A percentile compares a stretch with the other conserved stretches of the same genome.
phyloP scores from a whole-genome alignment of 2,329 filamentous ascomycete species.

The Bipolaris zeicola region DNA sequence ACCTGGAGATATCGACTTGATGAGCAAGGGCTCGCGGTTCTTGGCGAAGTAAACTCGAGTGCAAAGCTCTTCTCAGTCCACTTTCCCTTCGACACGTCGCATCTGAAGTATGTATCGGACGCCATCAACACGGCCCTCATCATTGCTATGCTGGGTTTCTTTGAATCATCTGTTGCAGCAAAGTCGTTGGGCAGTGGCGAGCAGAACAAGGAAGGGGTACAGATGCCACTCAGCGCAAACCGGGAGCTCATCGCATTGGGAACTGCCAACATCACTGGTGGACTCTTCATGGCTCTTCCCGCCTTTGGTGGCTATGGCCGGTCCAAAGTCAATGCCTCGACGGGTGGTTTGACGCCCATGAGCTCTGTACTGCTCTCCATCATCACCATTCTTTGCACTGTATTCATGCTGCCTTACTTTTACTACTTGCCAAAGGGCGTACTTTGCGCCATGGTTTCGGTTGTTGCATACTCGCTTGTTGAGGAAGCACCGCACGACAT shows the following conservation, averaged over 20 bases:
- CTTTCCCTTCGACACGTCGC: constrained; percentile 78
- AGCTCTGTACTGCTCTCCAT: constrained; percentile 85
- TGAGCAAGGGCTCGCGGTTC: constrained; percentile 75
- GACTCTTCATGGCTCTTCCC: constrained; percentile 89
- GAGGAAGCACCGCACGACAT: constrained; percentile 96
- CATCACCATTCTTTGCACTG: constrained; percentile 79
- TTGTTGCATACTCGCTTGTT: constrained; percentile 91
- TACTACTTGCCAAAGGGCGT: constrained; percentile 98
- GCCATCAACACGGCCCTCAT: constrained; percentile 91
- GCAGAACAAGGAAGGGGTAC: constrained; percentile 66
- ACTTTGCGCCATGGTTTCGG: constrained; percentile 89
- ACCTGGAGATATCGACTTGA: constrained; percentile 81
- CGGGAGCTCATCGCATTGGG: constrained; percentile 91
- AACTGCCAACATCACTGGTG: constrained; percentile 86
- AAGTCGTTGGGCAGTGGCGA: constrained; percentile 73
- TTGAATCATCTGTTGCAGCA: constrained; percentile 94
- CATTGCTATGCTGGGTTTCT: constrained; percentile 95
- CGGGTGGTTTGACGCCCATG: constrained; percentile 91
- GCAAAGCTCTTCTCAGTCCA: constrained; percentile 78
- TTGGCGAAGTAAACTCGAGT: constrained; percentile 78
- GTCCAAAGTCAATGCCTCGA: constrained; percentile 93
- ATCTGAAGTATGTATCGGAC: constrained; percentile 82
- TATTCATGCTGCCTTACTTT: constrained; percentile 87
- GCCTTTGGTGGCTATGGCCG: constrained; percentile 95
- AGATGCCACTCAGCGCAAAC: constrained; percentile 85